These are phyloP conservation scores for Suillus occidentalis DNA, from an alignment of 768 basidiomycete genomes.

Conservation along the genomic window DNA sequence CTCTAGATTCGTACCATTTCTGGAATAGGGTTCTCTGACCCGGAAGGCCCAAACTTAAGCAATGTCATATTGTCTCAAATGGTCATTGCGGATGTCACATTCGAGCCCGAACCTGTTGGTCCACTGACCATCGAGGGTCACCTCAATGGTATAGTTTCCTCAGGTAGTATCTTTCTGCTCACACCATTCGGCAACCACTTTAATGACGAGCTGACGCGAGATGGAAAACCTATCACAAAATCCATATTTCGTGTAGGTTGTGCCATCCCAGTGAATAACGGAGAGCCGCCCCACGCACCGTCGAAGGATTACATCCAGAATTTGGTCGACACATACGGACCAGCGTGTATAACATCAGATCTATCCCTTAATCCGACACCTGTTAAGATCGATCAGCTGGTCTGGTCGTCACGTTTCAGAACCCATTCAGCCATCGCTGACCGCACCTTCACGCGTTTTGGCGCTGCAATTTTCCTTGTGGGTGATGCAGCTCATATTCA, in stretches of 20 bases:
- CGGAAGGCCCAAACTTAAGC: constrained; percentile 29
- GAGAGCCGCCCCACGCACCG: constrained; percentile 28
- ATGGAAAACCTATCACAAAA: constrained; percentile 1
- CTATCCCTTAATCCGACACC: constrained; percentile 20
- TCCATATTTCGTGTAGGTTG: constrained; percentile 38
- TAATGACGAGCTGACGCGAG: neutral
- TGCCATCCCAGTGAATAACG: constrained; percentile 32
- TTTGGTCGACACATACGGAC: neutral
- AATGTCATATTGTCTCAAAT: constrained; percentile 34
- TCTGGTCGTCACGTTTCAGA: constrained; percentile 45
- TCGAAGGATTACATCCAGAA: constrained; percentile 4
- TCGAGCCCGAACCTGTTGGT: constrained; percentile 29
- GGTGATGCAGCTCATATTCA: constrained; percentile 53
- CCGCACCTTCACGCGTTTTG: constrained; percentile 31
- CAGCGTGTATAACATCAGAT: constrained; percentile 2
- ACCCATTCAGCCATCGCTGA: constrained; percentile 43
- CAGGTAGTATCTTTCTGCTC: constrained; percentile 31
- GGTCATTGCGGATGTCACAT: constrained; percentile 47
- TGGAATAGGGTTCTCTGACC: constrained; percentile 46
- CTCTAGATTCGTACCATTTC: constrained; percentile 42
- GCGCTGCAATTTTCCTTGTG: constrained; percentile 19
- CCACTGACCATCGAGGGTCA: constrained; percentile 12
- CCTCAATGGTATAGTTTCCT: constrained; percentile 19
- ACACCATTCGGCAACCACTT: constrained; percentile 31
- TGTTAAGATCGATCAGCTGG: constrained; percentile 30